phyloP scores from a whole-genome alignment of 257 asterid species.

The Salvia splendens region DNA sequence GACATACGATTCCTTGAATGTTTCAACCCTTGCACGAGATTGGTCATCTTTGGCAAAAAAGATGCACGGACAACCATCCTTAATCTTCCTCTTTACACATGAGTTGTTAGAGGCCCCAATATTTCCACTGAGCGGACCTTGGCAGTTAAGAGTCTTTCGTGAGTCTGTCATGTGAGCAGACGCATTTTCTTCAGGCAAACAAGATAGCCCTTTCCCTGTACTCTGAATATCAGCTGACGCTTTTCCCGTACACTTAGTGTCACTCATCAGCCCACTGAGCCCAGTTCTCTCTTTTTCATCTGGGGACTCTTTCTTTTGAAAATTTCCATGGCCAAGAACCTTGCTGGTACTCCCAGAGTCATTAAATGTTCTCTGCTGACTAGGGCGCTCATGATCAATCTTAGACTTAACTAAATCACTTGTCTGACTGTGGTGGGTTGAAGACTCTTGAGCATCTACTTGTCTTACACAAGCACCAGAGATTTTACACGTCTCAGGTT shows the following conservation, averaged over 20 bases:
- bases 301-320: slow-evolving; percentile 43
- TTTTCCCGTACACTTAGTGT: slow-evolving; percentile 43
- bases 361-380: slow-evolving; percentile 37
- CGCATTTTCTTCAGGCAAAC: slow-evolving; percentile 38
- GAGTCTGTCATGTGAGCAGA: slow-evolving; percentile 27
- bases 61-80: slow-evolving; percentile 44
- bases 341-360: slow-evolving; percentile 43
- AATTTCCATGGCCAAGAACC: slow-evolving; percentile 47
- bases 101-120: slow-evolving; percentile 41
- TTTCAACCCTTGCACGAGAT: slow-evolving; percentile 65
- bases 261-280: slow-evolving; percentile 34
- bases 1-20: slow-evolving; percentile 75
- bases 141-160: slow-evolving; percentile 28
- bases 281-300: slow-evolving; percentile 44
- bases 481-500: slow-evolving; percentile 26
- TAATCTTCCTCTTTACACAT: slow-evolving; percentile 62
- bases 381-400: slow-evolving; percentile 41
- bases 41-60: slow-evolving; percentile 59
- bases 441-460: slow-evolving; percentile 33
- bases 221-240: slow-evolving; percentile 32
- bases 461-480: slow-evolving; percentile 38
- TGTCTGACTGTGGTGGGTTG: slow-evolving; percentile 42
- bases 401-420: slow-evolving; percentile 36
- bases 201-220: slow-evolving; percentile 34
- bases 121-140: slow-evolving; percentile 42